A percentile compares a stretch with the other conserved stretches of the same genome.
phyloP scores from a whole-genome alignment of 176 grass and related monocot genomes.

The Leersia perrieri region DNA sequence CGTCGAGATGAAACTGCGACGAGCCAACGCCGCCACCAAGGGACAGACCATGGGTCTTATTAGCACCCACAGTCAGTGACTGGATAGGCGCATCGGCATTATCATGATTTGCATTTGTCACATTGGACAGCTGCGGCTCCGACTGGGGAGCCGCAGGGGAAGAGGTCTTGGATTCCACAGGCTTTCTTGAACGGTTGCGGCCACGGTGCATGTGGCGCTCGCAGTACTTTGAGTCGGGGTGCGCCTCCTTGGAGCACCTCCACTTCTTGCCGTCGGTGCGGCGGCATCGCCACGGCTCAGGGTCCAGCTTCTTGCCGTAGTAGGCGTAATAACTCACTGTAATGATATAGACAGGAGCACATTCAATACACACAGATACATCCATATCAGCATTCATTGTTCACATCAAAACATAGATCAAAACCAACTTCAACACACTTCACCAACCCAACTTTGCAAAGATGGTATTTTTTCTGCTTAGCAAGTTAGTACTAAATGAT shows the following conservation, averaged over 20 bases:
- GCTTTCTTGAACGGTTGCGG: slow-evolving; percentile 99
- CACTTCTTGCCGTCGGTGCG: slow-evolving; percentile 99
- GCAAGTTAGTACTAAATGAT: slow-evolving; percentile 18
- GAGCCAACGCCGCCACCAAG: slow-evolving; percentile 55
- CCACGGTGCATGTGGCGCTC: slow-evolving; percentile 99
- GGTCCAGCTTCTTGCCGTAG: slow-evolving; percentile 98
- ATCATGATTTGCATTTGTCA: slow-evolving; percentile 43
- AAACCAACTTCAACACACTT: slow-evolving; percentile 32
- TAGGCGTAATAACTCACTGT: slow-evolving; percentile 94
- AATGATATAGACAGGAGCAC: not conserved
- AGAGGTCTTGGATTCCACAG: slow-evolving; percentile 94
- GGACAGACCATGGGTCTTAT: slow-evolving; percentile 50
- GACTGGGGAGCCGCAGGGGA: slow-evolving; percentile 50
- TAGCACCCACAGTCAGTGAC: slow-evolving; percentile 28
- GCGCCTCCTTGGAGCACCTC: slow-evolving; percentile 98
- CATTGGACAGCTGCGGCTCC: slow-evolving; percentile 55
- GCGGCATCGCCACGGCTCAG: slow-evolving; percentile 92
- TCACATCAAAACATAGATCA: slow-evolving; percentile 18
- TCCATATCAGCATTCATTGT: not conserved
- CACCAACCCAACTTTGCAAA: slow-evolving; percentile 37
- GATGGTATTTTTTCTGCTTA: slow-evolving; percentile 16
- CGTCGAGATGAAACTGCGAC: slow-evolving; percentile 52
- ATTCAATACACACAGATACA: slow-evolving; percentile 12
- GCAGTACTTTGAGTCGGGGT: slow-evolving; percentile 98
- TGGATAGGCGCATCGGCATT: slow-evolving; percentile 40